Evolutionary conservation across 1,284 basidiomycete genomes (phyloP), one percentile per base, ranked within the genome.

Genomic region (Cryptococcus sp.): DNA sequence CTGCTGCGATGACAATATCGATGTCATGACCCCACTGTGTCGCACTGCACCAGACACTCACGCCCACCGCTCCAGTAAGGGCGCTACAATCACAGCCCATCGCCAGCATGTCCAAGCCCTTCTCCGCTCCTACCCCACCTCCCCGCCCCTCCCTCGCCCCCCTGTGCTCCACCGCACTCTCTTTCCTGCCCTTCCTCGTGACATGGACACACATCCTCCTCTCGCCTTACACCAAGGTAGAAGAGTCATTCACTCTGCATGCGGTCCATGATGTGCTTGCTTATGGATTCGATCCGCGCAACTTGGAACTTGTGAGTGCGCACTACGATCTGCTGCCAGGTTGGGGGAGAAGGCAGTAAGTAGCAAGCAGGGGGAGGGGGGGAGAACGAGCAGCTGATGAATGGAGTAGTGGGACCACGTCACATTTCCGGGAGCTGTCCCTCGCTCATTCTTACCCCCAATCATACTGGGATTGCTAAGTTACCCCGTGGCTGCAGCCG

Each of bases 231-330:
- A 91, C 89, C 3, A 98, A 98, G 78, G 95, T 98, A 40, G 96
- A 98, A 75, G 95, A 98, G 79, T 91, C 88, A 70, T 97, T 98
- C 81, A 93, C 88, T 60, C 82, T 98, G 5, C 95, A 98, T 71
- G 94, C 91, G 0, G 84, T 83, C 0, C 91, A 96, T 72, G 95
- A 98, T 75, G 80, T 91, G 20, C 79, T 97, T 35, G 59, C 60
- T 37, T 87, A 89, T 65, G 91, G 91, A 11, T 68, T 87, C 15
- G 53, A 35, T 16, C 52, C 52, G 11, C 35, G 24, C 2, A 48
- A 33, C 13, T 52, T 61, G 20, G n/a, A 49, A 8, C 37, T 53
- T 16, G 61, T 65, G 49, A 47, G 62, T 57, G 24, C 23, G 5
- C 3, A 36, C 2, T 35, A 40, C n/a, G n/a, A 40, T 18, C 39